Evolutionary conservation across 768 basidiomycete genomes (phyloP).

Genomic region (Rhodotorula diobovata): DNA sequence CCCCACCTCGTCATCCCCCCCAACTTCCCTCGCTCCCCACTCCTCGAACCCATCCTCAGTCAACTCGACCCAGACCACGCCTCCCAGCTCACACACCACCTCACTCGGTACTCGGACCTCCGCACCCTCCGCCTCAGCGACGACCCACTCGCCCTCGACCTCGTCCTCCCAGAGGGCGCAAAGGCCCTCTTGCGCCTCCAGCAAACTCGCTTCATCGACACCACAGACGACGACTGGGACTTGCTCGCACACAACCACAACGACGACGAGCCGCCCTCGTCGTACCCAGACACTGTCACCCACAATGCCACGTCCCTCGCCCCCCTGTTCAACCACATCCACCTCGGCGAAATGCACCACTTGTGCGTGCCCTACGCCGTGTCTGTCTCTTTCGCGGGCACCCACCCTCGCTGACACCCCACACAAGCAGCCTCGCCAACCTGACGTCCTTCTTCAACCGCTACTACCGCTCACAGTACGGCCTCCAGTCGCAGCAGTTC

Average conservation of each 20-base stretch:
- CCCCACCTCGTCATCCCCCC: neutral
- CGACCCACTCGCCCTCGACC: neutral
- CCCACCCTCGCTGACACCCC: neutral
- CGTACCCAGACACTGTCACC: conserved; percentile 8
- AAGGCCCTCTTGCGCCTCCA: conserved; percentile 21
- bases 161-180: conserved; percentile 11
- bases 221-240: conserved; percentile 32
- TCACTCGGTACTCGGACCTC: neutral
- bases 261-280: neutral
- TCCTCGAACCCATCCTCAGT: neutral
- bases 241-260: no score
- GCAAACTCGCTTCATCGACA: conserved; percentile 31
- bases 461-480: conserved; percentile 50
- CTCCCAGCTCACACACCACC: neutral
- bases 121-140: neutral
- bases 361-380: neutral
- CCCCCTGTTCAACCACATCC: conserved; percentile 10
- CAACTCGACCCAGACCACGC: neutral
- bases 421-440: neutral
- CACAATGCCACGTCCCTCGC: conserved; percentile 3
- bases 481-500: conserved; percentile 48
- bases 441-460: conserved; percentile 45
- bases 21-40: neutral
- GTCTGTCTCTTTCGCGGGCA: no score
- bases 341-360: neutral